These are phyloP conservation scores for Tricholoma flavovirens DNA, from an alignment of 768 basidiomycete genomes.

Conservation along the genomic window DNA sequence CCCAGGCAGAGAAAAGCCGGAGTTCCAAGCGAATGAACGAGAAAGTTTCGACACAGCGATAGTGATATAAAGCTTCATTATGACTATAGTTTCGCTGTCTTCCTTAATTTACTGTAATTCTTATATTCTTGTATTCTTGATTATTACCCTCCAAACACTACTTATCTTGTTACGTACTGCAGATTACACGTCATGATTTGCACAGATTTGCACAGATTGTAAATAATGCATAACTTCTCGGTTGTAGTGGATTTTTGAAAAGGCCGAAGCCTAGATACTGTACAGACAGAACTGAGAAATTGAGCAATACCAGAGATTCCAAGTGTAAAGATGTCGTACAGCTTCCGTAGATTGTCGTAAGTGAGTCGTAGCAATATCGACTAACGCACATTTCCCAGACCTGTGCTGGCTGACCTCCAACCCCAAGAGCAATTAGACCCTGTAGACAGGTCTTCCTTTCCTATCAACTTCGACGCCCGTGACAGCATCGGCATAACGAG, in stretches of 20 bases:
- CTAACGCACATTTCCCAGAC: neutral
- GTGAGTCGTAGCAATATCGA: neutral
- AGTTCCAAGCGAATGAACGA: conserved; percentile 13
- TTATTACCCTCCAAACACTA: neutral
- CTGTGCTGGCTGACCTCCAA: neutral
- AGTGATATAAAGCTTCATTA: conserved; percentile 2
- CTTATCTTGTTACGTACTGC: conserved; percentile 3
- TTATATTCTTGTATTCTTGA: neutral
- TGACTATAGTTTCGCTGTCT: neutral
- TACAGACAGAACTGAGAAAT: neutral
- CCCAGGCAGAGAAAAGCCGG: conserved; percentile 27
- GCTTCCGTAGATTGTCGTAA: neutral
- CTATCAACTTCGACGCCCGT: conserved; percentile 51
- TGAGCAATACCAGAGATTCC: neutral
- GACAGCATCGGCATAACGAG: conserved; percentile 42
- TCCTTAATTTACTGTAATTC: neutral
- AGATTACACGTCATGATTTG: conserved; percentile 5
- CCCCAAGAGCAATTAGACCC: conserved; percentile 27
- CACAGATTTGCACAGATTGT: neutral
- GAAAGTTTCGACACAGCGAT: conserved; percentile 8
- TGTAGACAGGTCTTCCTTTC: conserved; percentile 48
- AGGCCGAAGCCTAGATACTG: neutral
- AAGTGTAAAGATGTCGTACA: no score
- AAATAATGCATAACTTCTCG: neutral
- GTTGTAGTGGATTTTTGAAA: neutral